These are phyloP conservation scores for Grosmannia huntii DNA, from an alignment of 2,329 filamentous ascomycete genomes.

Conservation along the genomic window DNA sequence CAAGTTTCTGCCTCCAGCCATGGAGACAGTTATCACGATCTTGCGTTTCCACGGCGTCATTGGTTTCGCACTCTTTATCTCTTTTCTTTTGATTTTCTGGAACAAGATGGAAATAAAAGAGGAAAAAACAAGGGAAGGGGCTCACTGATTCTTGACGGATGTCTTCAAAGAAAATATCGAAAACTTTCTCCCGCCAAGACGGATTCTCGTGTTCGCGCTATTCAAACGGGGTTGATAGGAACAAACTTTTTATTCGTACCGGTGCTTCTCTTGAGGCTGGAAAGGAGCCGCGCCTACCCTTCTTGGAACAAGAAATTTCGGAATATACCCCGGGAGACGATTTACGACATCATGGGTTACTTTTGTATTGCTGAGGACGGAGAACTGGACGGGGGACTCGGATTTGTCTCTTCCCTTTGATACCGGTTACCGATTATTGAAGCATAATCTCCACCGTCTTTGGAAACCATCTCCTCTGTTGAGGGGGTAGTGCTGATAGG, in stretches of 20 bases:
- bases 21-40: slow-evolving; percentile 8
- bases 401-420: slow-evolving; percentile 1
- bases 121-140: slow-evolving; percentile 7
- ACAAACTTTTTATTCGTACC: not conserved
- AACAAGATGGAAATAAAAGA: slow-evolving; percentile 13
- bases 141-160: slow-evolving; percentile 5
- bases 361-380: slow-evolving; percentile 7
- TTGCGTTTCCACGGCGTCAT: slow-evolving; percentile 16
- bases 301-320: slow-evolving; percentile 11
- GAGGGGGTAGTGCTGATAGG: slow-evolving; percentile 1
- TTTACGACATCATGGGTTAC: slow-evolving; percentile 12
- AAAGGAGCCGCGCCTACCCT: slow-evolving; percentile 2
- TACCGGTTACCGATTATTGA: slow-evolving; percentile 1
- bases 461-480: slow-evolving; percentile 1
- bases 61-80: slow-evolving; percentile 15
- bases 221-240: slow-evolving; percentile 7
- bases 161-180: slow-evolving; percentile 3
- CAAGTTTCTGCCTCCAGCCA: slow-evolving; percentile 4
- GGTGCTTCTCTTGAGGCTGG: slow-evolving; percentile 3
- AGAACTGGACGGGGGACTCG: not conserved
- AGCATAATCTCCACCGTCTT: not conserved
- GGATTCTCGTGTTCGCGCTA: slow-evolving; percentile 3
- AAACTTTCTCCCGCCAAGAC: not conserved
- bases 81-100: slow-evolving; percentile 16
- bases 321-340: slow-evolving; percentile 13